Evolutionary conservation across 306 rosid genomes (phyloP), one percentile per base, ranked within the genome.

Genomic region (Geum urbanum): DNA sequence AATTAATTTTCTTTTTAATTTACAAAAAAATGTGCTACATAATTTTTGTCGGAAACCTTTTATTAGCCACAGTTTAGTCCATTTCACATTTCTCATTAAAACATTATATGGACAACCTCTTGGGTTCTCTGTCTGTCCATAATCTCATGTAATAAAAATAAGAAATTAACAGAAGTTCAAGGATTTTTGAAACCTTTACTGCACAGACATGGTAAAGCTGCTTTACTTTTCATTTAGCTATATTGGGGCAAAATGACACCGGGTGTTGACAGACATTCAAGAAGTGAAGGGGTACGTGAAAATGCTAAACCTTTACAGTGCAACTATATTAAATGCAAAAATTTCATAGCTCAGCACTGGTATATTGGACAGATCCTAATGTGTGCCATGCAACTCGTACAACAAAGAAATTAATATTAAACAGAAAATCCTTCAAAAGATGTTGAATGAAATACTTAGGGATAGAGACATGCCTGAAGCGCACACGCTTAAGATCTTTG

Each of bases 401-500:
- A 66, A 10, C 6, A 24, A 65, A 52, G 41, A 62, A 58, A 43
- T 51, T 43, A 45, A 57, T 43, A 57, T 47, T 7, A 19, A 46
- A 14, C 20, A 19, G 41, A 5, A 19, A 49, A 70, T 63, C 45
- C 37, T 37, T 52, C n/a, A n/a, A 37, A 16, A 13, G 39, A 53
- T 53, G 20, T 19, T 69, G 39, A 18, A 43, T 14, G 64, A 69
- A 43, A 27, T 69, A 43, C 15, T 70, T 16, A 5, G 64, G 16
- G 44, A 55, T 44, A 45, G 55, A 46, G 52, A 58, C 81, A 45
- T 85, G 86, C 97, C 98, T 92, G 96, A 92, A 94, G 72, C 98
- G 97, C 67, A 94, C 97, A 80, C 97, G 90, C 81, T 94, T 90
- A 19, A 90, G 95, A 85, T 86, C 97, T 79, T 81, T 84, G 69